Evolutionary conservation across 441 rosid genomes (phyloP).

Genomic region (Adansonia rubrostipa): DNA sequence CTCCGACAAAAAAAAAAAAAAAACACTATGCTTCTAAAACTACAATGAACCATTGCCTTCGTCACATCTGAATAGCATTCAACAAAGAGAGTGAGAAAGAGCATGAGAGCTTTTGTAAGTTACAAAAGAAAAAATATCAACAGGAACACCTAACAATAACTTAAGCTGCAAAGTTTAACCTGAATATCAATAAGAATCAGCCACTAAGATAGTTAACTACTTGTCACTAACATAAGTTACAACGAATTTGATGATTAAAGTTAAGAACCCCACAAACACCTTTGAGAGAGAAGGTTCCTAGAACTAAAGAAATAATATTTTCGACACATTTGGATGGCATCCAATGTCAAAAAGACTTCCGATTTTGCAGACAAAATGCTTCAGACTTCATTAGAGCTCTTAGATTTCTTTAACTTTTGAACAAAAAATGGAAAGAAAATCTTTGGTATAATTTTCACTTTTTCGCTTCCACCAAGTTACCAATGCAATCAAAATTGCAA

Average conservation of each 20-base stretch:
- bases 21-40: background rate
- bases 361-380: background rate
- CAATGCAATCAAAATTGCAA: background rate
- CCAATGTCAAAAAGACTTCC: background rate
- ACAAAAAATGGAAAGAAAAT: background rate
- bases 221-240: background rate
- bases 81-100: background rate
- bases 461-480: constrained; percentile 2
- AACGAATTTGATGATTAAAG: background rate
- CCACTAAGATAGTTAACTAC: background rate
- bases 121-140: background rate
- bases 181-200: background rate
- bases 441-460: background rate
- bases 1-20: background rate
- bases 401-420: background rate
- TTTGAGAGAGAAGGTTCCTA: background rate
- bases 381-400: background rate
- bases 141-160: background rate
- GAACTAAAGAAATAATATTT: background rate
- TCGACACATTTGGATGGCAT: background rate
- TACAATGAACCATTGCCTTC: background rate
- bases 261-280: background rate
- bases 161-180: background rate
- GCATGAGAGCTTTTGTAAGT: background rate
- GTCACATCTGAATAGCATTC: background rate